Percentiles rank a stretch among this genome's conserved stretches.
phyloP scores from a whole-genome alignment of 225 moss, liverwort and hornwort genomes.

The Rhytidiadelphus loreus region DNA sequence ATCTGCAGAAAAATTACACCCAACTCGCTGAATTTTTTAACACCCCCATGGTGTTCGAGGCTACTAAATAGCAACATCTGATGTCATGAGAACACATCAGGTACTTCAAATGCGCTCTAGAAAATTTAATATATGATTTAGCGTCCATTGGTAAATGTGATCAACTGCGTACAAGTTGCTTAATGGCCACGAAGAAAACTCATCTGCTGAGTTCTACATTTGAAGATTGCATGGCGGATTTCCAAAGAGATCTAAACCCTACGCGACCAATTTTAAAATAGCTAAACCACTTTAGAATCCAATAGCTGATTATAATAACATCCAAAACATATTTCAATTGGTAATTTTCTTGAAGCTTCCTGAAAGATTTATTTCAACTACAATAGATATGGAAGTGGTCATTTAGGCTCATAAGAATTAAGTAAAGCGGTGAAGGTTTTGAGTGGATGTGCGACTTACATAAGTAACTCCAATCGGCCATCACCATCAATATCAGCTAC shows the following conservation, averaged over 20 bases:
- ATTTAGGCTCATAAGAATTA: not conserved
- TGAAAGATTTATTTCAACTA: not conserved
- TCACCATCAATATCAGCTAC: constrained; percentile 86
- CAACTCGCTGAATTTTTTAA: not conserved
- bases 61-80: not conserved
- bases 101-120: not conserved
- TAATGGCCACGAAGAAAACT: not conserved
- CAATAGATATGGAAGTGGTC: not conserved
- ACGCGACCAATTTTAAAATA: not conserved
- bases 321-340: not conserved
- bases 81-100: not conserved
- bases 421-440: not conserved
- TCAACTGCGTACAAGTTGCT: not conserved
- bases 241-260: not conserved
- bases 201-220: not conserved
- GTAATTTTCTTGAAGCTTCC: not conserved
- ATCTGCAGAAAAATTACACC: constrained; percentile 30
- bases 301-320: too few species aligned
- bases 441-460: constrained; percentile 29
- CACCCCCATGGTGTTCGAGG: not conserved
- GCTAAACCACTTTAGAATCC: not conserved
- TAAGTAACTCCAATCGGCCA: constrained; percentile 78
- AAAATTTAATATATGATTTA: not conserved
- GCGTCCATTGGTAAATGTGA: not conserved
- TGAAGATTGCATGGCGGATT: not conserved